These are phyloP conservation scores for Mortierella polycephala DNA, from an alignment of 371 early-diverging fungal genomes.

Conservation along the genomic window DNA sequence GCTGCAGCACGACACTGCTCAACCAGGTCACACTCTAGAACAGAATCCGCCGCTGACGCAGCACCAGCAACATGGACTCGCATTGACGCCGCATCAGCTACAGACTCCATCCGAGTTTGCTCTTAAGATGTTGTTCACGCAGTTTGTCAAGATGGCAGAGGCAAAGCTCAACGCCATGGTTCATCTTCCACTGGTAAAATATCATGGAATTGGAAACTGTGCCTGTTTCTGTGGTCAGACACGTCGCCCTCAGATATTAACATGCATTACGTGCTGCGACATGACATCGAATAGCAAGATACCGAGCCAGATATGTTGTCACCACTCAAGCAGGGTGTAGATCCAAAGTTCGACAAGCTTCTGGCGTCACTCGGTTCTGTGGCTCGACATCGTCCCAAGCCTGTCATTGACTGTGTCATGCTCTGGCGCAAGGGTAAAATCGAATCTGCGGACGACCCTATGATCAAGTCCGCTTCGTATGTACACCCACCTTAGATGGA, in stretches of 20 bases:
- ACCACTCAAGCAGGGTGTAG: slow-evolving; percentile 68
- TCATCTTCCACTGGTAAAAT: slow-evolving; percentile 47
- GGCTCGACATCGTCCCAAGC: slow-evolving; percentile 85
- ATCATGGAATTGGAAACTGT: too few species aligned
- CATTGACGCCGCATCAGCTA: slow-evolving; percentile 37
- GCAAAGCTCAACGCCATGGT: slow-evolving; percentile 58
- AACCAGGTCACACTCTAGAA: slow-evolving; percentile 24
- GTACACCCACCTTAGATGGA: not conserved
- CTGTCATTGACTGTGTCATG: slow-evolving; percentile 92
- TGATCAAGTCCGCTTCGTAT: slow-evolving; percentile 38
- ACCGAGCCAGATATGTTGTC: slow-evolving; percentile 56
- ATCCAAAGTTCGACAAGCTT: slow-evolving; percentile 83
- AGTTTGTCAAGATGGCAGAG: slow-evolving; percentile 67
- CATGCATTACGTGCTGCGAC: too few species aligned
- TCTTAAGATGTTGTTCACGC: slow-evolving; percentile 62
- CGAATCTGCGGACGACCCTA: slow-evolving; percentile 65
- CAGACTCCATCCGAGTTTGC: slow-evolving; percentile 60
- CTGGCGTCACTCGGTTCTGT: slow-evolving; percentile 83
- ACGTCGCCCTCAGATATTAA: too few species aligned
- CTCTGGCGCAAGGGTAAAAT: slow-evolving; percentile 87
- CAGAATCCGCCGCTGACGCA: slow-evolving; percentile 2
- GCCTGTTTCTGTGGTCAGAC: too few species aligned
- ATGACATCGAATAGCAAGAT: slow-evolving; percentile 41
- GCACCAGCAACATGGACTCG: slow-evolving; percentile 11
- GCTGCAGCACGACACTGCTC: slow-evolving; percentile 34